Evolutionary conservation across 192 early-diverging fungal species (phyloP).

Genomic region (Polychytrium aggregatum): DNA sequence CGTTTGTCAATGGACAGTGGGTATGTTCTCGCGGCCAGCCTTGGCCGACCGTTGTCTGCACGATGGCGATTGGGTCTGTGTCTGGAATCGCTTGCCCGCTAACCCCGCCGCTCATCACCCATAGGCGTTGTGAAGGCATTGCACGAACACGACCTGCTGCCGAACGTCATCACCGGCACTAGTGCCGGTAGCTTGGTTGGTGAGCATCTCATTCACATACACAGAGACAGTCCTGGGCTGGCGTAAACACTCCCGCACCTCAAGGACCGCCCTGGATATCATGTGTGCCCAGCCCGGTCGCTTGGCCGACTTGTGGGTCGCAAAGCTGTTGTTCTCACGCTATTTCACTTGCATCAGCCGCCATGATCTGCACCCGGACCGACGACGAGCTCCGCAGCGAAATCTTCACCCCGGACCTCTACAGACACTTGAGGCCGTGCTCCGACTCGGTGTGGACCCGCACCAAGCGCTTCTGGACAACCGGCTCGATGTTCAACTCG

Average conservation of each 20-base stretch:
- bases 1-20: too few species aligned
- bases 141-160: conserved; percentile 54
- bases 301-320: background rate
- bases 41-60: too few species aligned
- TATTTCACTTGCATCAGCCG: conserved; percentile 43
- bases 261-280: too few species aligned
- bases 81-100: too few species aligned
- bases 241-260: too few species aligned
- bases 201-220: background rate
- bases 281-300: background rate
- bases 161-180: conserved; percentile 69
- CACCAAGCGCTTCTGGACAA: conserved; percentile 12
- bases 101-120: conserved; percentile 34
- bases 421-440: conserved; percentile 40
- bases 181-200: conserved; percentile 41
- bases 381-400: conserved; percentile 41
- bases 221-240: too few species aligned
- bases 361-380: conserved; percentile 56
- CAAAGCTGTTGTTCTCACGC: background rate
- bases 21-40: too few species aligned
- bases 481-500: conserved; percentile 25
- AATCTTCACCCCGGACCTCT: conserved; percentile 42
- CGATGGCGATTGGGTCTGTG: too few species aligned
- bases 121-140: conserved; percentile 63
- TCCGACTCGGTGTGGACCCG: conserved; percentile 18